phyloP scores from a whole-genome alignment of 208 protist species.

The Naegleria fowleri region DNA sequence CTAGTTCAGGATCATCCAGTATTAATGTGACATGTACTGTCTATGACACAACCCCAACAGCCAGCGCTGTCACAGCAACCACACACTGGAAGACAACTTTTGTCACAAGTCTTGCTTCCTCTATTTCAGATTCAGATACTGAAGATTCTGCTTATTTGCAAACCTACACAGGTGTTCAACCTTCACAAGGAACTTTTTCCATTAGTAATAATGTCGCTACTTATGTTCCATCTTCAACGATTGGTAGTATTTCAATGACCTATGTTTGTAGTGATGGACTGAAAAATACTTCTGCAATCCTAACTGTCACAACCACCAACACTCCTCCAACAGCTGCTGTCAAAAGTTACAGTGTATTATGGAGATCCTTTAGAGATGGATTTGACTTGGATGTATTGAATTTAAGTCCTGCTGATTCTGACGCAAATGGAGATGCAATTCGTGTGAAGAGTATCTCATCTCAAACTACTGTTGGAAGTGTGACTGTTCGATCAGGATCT shows the following conservation, averaged over 20 bases:
- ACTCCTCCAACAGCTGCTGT: background rate
- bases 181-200: background rate
- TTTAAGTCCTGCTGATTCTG: background rate
- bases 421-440: background rate
- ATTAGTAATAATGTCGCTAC: background rate
- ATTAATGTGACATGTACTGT: background rate
- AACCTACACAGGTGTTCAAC: background rate
- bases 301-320: background rate
- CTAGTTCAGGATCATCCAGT: background rate
- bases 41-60: background rate
- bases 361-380: background rate
- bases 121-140: background rate
- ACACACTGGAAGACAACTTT: background rate
- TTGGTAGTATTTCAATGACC: background rate
- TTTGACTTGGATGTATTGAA: background rate
- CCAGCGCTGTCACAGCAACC: background rate
- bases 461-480: background rate
- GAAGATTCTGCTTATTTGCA: background rate
- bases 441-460: background rate
- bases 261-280: background rate
- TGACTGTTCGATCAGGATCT: background rate
- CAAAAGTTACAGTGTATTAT: background rate
- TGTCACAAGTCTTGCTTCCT: background rate
- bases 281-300: background rate
- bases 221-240: background rate